A percentile compares a stretch with the other conserved stretches of the same genome.
Evolutionary conservation across 2,329 filamentous ascomycete genomes (phyloP).

Genomic region (Cladobotryum mycophilum): DNA sequence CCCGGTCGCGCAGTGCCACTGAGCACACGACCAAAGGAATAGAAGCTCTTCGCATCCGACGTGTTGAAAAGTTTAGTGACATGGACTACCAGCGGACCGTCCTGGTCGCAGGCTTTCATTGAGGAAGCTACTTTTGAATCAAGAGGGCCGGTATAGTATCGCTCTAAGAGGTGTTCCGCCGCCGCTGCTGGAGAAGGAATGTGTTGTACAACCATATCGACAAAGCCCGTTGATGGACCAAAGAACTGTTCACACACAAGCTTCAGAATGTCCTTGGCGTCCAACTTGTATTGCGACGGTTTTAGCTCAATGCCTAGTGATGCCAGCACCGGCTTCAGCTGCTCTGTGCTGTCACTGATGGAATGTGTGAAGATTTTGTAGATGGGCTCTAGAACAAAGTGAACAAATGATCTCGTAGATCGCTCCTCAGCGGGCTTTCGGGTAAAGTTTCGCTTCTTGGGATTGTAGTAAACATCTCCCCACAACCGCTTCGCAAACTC

Average conservation of each 20-base stretch:
- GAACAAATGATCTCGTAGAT: constrained; percentile 80
- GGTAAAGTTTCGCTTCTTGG: constrained; percentile 82
- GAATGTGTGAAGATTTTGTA: constrained; percentile 97
- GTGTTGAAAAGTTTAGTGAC: constrained; percentile 92
- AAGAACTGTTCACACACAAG: constrained; percentile 95
- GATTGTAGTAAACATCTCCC: constrained; percentile 97
- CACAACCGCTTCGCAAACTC: constrained; percentile 84
- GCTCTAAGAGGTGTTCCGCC: constrained; percentile 68
- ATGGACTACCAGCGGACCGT: constrained; percentile 86
- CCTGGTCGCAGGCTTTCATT: constrained; percentile 78
- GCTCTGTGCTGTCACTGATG: constrained; percentile 81
- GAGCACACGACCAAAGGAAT: constrained; percentile 85
- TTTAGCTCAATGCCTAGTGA: constrained; percentile 80
- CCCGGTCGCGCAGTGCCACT: constrained; percentile 83
- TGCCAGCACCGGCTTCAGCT: constrained; percentile 71
- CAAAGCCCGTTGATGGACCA: constrained; percentile 79
- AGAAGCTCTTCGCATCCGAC: constrained; percentile 82
- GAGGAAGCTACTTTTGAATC: constrained; percentile 74
- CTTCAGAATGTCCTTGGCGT: constrained; percentile 82
- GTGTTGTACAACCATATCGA: constrained; percentile 90
- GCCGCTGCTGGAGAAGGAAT: constrained; percentile 80
- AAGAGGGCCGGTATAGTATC: constrained; percentile 85
- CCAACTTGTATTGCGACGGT: constrained; percentile 83
- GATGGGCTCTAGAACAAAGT: constrained; percentile 92
- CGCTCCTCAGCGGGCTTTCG: constrained; percentile 76